These are phyloP conservation scores for Brettanomyces naardenensis DNA, from an alignment of 805 yeast genomes.

Conservation along the genomic window DNA sequence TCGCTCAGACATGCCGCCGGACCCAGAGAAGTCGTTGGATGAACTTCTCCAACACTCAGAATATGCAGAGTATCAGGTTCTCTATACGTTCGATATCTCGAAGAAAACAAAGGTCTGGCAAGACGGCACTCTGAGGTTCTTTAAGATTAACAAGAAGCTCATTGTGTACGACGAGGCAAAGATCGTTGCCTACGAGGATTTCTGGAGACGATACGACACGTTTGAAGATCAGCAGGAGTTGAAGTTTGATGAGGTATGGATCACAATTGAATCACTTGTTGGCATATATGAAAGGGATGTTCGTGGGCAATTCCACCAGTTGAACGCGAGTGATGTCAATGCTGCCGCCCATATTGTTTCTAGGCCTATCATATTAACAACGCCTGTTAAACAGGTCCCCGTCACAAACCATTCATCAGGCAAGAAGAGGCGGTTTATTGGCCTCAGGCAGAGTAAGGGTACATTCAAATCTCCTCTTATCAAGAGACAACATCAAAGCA, in stretches of 20 bases:
- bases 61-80: slow-evolving; percentile 38
- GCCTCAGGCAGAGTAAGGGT: background rate
- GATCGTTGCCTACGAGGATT: slow-evolving; percentile 21
- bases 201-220: slow-evolving; percentile 19
- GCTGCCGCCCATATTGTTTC: background rate
- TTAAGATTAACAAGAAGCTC: slow-evolving; percentile 40
- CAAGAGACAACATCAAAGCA: background rate
- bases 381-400: background rate
- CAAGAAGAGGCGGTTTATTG: background rate
- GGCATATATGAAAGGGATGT: slow-evolving; percentile 32
- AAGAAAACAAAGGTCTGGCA: slow-evolving; percentile 45
- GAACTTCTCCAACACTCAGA: slow-evolving; percentile 27
- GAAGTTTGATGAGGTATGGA: slow-evolving; percentile 19
- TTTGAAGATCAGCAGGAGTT: slow-evolving; percentile 28
- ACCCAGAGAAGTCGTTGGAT: too few species aligned
- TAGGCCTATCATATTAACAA: background rate
- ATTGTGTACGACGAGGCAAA: slow-evolving; percentile 31
- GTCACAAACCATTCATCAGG: too few species aligned
- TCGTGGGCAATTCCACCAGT: slow-evolving; percentile 9
- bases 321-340: slow-evolving; percentile 1
- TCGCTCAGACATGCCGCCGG: too few species aligned
- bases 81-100: slow-evolving; percentile 35
- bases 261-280: slow-evolving; percentile 21
- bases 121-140: slow-evolving; percentile 40
- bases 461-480: slow-evolving; percentile 1